Evolutionary conservation across 2,329 filamentous ascomycete genomes (phyloP), one percentile per base, ranked within the genome.

Genomic region (Mollisiaceae sp.): DNA sequence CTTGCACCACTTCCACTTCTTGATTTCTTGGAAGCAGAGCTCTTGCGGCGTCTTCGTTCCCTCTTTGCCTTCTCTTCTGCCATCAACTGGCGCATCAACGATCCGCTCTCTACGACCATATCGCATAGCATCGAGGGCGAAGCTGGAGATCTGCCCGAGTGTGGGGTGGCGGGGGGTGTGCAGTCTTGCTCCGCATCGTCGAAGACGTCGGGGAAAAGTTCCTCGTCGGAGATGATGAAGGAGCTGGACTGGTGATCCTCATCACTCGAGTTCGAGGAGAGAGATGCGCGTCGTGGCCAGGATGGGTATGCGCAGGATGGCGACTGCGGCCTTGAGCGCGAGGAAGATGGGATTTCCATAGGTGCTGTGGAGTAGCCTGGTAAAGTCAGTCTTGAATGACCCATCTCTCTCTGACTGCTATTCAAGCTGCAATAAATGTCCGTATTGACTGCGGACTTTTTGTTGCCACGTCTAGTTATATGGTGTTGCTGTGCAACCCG

Each of bases 161-260:
- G 62, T 27, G 71, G 71, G 15, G 77, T 80, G n/a, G 61, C 55
- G n/a, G 65, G 78, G 77, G 74, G 78, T 74, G 74, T 79, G 27
- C 78, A 80, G 55, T 82, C 78, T 73, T 80, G 82, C 2, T 77
- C 75, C 72, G 58, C 82, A 71, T 86, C 82, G 70, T 85, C 82
- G 63, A 82, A 81, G 69, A 80, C 77, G 70, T 82, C 80, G 3
- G 72, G 70, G 76, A 86, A 84, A 63, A 89, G 83, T 71, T 89
- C 87, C 38, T 89, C 87, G 79, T 89, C 87, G 50, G 86, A 87
- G 68, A 89, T 75, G 65, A 73, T 73, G 68, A 73, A 78, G 12
- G 67, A 68, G 59, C 59, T 70, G 35, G 72, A 69, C 36, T 68
- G 65, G 22, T 39, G 38, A 22, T 67, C 64, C n/a, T 72, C 65